Evolutionary conservation across 2,329 filamentous ascomycete genomes (phyloP).

Genomic region (Ophiostoma himal-ulmi): DNA sequence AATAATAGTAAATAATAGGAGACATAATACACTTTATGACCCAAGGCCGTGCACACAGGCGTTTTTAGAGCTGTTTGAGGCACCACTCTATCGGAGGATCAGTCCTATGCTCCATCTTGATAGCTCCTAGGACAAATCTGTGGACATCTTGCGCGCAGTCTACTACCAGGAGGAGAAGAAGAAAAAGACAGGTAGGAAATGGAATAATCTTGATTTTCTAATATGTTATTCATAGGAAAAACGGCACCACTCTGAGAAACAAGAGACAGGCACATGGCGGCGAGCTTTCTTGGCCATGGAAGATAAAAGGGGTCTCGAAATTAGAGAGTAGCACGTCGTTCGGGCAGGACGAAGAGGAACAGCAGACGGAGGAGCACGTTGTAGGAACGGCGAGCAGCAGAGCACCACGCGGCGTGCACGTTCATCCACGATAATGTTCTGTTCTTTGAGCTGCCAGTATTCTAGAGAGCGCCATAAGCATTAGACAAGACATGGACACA

Average conservation of each 20-base stretch:
- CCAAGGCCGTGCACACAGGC: neutral
- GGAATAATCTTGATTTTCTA: neutral
- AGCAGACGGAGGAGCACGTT: neutral
- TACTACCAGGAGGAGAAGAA: slow-evolving; percentile 10
- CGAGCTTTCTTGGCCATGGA: neutral
- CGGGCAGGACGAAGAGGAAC: neutral
- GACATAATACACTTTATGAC: slow-evolving; percentile 2
- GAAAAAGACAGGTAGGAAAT: slow-evolving; percentile 6
- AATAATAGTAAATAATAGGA: neutral
- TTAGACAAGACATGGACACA: neutral
- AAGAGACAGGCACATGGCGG: neutral
- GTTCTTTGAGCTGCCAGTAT: neutral
- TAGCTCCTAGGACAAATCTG: slow-evolving; percentile 15
- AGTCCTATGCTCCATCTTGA: slow-evolving; percentile 11
- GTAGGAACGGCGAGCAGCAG: neutral
- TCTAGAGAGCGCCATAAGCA: neutral
- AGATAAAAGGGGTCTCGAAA: slow-evolving; percentile 8
- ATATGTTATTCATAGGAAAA: neutral
- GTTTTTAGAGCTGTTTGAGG: neutral
- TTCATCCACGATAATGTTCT: slow-evolving; percentile 1
- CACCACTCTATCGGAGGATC: slow-evolving; percentile 13
- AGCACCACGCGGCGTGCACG: slow-evolving; percentile 12
- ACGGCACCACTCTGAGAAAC: neutral
- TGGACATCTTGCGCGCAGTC: slow-evolving; percentile 14
- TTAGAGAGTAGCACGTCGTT: neutral